phyloP scores from a whole-genome alignment of 1,284 basidiomycete genomes.

The Takashimella koratensis region DNA sequence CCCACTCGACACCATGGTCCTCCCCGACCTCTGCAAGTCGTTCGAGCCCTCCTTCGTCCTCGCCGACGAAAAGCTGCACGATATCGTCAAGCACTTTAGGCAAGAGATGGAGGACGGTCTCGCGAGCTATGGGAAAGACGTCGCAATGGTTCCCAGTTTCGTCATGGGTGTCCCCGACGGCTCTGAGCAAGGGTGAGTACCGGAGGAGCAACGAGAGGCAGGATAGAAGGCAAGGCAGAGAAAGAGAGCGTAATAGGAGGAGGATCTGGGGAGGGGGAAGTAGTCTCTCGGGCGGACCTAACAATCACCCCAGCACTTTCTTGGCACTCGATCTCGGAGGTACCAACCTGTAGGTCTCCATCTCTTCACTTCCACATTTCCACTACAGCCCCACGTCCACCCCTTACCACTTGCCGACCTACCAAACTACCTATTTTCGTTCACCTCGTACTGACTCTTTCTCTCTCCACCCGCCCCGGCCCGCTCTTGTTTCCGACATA shows the following conservation, averaged over 20 bases:
- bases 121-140: conserved; percentile 64
- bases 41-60: conserved; percentile 69
- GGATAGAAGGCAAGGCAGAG: neutral
- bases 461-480: too few relatives aligned
- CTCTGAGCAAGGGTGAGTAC: conserved; percentile 76
- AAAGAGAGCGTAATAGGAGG: neutral
- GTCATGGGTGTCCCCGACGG: conserved; percentile 87
- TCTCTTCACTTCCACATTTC: conserved; percentile 7
- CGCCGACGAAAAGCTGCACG: conserved; percentile 58
- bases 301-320: conserved; percentile 65
- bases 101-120: conserved; percentile 71
- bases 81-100: conserved; percentile 73
- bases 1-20: conserved; percentile 24
- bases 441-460: too few relatives aligned
- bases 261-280: neutral
- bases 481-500: conserved; percentile 40
- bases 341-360: conserved; percentile 74
- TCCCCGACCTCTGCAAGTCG: conserved; percentile 28
- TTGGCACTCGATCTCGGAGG: conserved; percentile 91
- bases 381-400: neutral
- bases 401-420: neutral
- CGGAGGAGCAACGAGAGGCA: too few relatives aligned
- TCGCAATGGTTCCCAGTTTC: conserved; percentile 92
- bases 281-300: too few relatives aligned
- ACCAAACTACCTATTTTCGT: too few relatives aligned